These are phyloP conservation scores for Apiosordaria backusii DNA, from an alignment of 495 filamentous ascomycete genomes.

Conservation along the genomic window DNA sequence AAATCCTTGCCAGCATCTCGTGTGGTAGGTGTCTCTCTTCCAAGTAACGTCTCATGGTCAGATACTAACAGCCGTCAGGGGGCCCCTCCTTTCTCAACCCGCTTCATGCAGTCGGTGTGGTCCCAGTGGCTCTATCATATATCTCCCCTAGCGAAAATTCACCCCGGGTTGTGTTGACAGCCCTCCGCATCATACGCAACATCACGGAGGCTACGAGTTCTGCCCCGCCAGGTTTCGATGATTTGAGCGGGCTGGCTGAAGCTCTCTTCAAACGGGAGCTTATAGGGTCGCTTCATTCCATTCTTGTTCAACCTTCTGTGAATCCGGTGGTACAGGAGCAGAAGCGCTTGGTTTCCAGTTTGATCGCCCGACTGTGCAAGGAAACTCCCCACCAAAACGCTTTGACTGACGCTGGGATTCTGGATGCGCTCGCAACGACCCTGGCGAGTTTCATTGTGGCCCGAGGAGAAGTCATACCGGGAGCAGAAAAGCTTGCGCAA, in stretches of 20 bases:
- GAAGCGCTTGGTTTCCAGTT: slow-evolving; percentile 57
- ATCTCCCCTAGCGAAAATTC: slow-evolving; percentile 59
- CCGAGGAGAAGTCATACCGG: slow-evolving; percentile 62
- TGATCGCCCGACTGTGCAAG: slow-evolving; percentile 62
- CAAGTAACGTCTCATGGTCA: background rate
- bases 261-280: slow-evolving; percentile 59
- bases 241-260: slow-evolving; percentile 49
- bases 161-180: slow-evolving; percentile 61
- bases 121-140: slow-evolving; percentile 68
- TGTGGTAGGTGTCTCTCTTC: slow-evolving; percentile 56
- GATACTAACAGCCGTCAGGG: slow-evolving; percentile 49
- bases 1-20: slow-evolving; percentile 78
- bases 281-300: slow-evolving; percentile 56
- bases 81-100: slow-evolving; percentile 75
- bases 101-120: slow-evolving; percentile 60
- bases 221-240: slow-evolving; percentile 30
- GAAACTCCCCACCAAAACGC: slow-evolving; percentile 65
- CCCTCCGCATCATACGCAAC: slow-evolving; percentile 70
- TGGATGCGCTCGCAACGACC: slow-evolving; percentile 75
- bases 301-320: slow-evolving; percentile 59
- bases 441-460: slow-evolving; percentile 69
- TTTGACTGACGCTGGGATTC: slow-evolving; percentile 65
- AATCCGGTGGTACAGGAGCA: slow-evolving; percentile 55
- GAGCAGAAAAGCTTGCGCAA: slow-evolving; percentile 43
- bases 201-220: slow-evolving; percentile 64